phyloP scores from a whole-genome alignment of 495 filamentous ascomycete genomes.

The Xylaria telfairii region DNA sequence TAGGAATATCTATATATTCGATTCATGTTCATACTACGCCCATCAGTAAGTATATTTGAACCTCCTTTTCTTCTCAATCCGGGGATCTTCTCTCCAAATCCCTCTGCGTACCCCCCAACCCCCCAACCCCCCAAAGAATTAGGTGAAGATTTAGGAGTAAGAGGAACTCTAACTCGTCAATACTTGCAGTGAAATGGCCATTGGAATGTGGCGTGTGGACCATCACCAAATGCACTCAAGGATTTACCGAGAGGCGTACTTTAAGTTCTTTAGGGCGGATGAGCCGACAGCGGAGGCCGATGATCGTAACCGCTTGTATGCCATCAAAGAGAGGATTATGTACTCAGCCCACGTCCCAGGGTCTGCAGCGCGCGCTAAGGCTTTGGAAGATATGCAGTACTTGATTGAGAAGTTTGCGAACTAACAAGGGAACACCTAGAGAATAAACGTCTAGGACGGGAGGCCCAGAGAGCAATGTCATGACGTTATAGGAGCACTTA shows the following conservation, averaged over 20 bases:
- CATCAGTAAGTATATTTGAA: neutral
- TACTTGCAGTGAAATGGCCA: neutral
- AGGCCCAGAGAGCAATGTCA: too few species aligned
- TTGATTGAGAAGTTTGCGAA: conserved; percentile 15
- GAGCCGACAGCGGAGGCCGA: conserved; percentile 36
- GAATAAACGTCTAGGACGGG: too few species aligned
- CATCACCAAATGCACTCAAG: neutral
- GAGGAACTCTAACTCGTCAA: neutral
- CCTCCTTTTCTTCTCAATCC: neutral
- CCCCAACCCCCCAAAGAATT: neutral
- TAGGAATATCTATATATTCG: neutral
- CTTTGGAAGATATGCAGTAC: conserved; percentile 13
- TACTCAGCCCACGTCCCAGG: conserved; percentile 30
- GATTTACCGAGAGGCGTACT: conserved; percentile 24
- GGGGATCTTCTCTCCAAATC: neutral
- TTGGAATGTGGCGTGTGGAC: neutral
- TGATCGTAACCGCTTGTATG: conserved; percentile 34
- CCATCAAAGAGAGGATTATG: conserved; percentile 32
- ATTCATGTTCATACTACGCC: neutral
- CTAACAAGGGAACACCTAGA: neutral
- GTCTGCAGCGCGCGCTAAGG: neutral
- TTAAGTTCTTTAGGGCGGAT: conserved; percentile 8
- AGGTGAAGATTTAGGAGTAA: neutral
- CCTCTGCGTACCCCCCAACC: neutral
- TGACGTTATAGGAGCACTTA: too few species aligned